These are phyloP conservation scores for Apiotrichum gamsii DNA, from an alignment of 1,284 basidiomycete genomes.

Conservation along the genomic window DNA sequence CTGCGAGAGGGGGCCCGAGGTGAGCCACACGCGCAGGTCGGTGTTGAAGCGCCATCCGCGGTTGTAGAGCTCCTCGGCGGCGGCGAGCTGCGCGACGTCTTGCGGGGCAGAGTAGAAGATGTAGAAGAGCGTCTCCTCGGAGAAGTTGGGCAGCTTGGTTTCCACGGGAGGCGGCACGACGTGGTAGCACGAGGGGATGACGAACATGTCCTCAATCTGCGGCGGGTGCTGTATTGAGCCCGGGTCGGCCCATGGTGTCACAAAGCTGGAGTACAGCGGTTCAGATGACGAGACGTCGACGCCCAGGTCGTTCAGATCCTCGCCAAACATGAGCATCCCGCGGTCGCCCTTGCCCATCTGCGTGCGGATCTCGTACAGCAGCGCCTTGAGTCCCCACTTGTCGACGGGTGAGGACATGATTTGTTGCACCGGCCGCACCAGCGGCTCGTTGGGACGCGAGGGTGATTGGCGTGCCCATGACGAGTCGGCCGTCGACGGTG, in stretches of 20 bases:
- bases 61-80: constrained; percentile 94
- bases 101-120: constrained; percentile 96
- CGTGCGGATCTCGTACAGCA: constrained; percentile 80
- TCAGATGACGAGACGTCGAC: constrained; percentile 79
- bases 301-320: constrained; percentile 87
- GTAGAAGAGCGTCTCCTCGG: constrained; percentile 96
- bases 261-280: constrained; percentile 85
- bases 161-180: constrained; percentile 86
- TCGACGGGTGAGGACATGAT: constrained; percentile 90
- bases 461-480: constrained; percentile 32
- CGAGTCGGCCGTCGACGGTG: constrained; percentile 29
- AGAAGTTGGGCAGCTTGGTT: constrained; percentile 79
- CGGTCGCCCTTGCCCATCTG: constrained; percentile 75
- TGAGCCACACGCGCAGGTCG: constrained; percentile 89
- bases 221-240: constrained; percentile 50
- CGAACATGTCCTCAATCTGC: constrained; percentile 54
- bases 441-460: constrained; percentile 48
- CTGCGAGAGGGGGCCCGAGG: constrained; percentile 53
- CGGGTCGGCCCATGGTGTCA: constrained; percentile 94
- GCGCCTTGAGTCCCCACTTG: constrained; percentile 83
- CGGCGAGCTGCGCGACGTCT: constrained; percentile 81
- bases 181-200: constrained; percentile 87
- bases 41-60: constrained; percentile 98
- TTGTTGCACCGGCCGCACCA: constrained; percentile 89
- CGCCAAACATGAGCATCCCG: constrained; percentile 78